Evolutionary conservation across 139 green algal genomes (phyloP), one percentile per base, ranked within the genome.

Genomic region (Chlamydomonas sphaeroides): DNA sequence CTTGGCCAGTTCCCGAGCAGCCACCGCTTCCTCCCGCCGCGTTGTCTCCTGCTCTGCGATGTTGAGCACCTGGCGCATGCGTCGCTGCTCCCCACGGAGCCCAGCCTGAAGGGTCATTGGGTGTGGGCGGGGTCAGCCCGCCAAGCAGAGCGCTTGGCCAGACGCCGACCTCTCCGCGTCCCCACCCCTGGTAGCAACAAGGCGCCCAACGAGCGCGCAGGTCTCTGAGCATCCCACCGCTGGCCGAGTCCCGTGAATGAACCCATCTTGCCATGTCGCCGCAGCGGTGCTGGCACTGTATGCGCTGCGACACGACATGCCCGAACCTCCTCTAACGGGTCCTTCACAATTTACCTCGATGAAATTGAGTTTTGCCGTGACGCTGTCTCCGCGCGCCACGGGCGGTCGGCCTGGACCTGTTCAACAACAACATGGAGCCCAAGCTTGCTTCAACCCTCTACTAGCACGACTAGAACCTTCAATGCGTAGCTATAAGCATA

Each of bases 341-440:
- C n/a, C n/a, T n/a, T n/a, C n/a, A n/a, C n/a, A n/a, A 56, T 53
- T 0, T 35, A 84, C 77, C 65, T 84, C 77, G 20, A 84, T 33
- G 28, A 84, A 84, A 5, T 56, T 42, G 0, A 84, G 77, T 48
- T 75, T 75, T 7, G 77, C 77, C 3, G 77, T 76, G 15, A 75
- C 53, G 2, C 41, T 66, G 36, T 84, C 65, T 30, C 77, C 77
- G 18, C 65, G 48, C 1, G 49, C 65, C n/a, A 84, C 65, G 3
- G 77, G 48, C 3, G 77, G 65, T 2, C 77, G 48, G 2, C 28
- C 77, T 42, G 65, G 65, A 7, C 77, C 77, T 84, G 51, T 21
- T 11, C n/a, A 17, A 0, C 1, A 32, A 28, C 11, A 35, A 62
- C 32, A 71, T 23, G 18, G 25, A 59, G 21, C 25, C 1, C 39